A percentile compares a stretch with the other conserved stretches of the same genome.
phyloP scores from a whole-genome alignment of 768 basidiomycete genomes.

The Podaxis rugospora region DNA sequence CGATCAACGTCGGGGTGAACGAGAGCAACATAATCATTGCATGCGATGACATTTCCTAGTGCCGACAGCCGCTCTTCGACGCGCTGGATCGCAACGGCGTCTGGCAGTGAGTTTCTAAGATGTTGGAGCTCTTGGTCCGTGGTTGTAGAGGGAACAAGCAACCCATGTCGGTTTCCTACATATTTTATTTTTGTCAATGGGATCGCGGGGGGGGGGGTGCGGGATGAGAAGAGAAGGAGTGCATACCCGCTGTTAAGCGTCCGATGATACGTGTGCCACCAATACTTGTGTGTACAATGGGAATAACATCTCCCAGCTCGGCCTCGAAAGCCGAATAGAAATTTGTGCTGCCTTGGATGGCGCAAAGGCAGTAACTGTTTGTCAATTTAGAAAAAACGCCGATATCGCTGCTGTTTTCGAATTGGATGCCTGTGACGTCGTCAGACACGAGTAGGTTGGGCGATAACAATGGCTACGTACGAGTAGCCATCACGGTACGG shows the following conservation, averaged over 20 bases:
- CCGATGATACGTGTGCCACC: slow-evolving; percentile 93
- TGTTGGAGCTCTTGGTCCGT: slow-evolving; percentile 99
- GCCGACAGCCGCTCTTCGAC: slow-evolving; percentile 97
- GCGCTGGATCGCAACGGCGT: slow-evolving; percentile 89
- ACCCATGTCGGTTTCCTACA: slow-evolving; percentile 90
- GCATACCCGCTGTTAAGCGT: slow-evolving; percentile 81
- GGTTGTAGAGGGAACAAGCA: slow-evolving; percentile 92
- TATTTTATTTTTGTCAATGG: neutral
- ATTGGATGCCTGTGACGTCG: slow-evolving; percentile 69
- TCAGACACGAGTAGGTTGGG: slow-evolving; percentile 11
- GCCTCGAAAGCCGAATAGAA: slow-evolving; percentile 98
- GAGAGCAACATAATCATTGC: slow-evolving; percentile 98
- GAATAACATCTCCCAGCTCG: slow-evolving; percentile 83
- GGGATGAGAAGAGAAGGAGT: neutral
- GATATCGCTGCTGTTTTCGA: slow-evolving; percentile 92
- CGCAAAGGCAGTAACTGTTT: slow-evolving; percentile 95
- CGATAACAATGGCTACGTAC: slow-evolving; percentile 24
- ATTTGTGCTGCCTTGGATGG: slow-evolving; percentile 92
- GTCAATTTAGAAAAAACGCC: slow-evolving; percentile 98
- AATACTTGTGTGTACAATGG: slow-evolving; percentile 95
- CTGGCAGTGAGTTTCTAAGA: slow-evolving; percentile 91
- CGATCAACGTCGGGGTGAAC: slow-evolving; percentile 98
- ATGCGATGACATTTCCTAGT: slow-evolving; percentile 96
- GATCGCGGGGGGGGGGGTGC: neutral
- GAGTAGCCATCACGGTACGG: slow-evolving; percentile 40